Conservation (phyloP, 2,329 filamentous ascomycete genomes). For the Penicillium carneum region DNA sequence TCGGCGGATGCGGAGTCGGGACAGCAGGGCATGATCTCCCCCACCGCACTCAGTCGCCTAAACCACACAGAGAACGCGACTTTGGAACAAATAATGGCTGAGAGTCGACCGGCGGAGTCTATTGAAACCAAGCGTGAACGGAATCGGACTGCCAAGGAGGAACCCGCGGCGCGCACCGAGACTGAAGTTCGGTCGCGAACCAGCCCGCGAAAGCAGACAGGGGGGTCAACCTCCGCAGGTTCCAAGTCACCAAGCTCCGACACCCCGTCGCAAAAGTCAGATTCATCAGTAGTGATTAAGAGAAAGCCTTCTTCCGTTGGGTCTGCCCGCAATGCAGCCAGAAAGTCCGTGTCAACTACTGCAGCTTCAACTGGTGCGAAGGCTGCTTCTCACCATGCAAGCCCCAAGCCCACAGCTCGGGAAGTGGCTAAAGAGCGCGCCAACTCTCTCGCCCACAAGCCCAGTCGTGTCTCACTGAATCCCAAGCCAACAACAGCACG, state of each 20-base stretch:
- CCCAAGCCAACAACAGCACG: constrained; percentile 38
- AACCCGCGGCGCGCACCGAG: constrained; percentile 19
- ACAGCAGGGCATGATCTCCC: constrained; percentile 39
- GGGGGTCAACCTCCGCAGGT: constrained; percentile 22
- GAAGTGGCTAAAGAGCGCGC: constrained; percentile 42
- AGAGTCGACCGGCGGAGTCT: constrained; percentile 13
- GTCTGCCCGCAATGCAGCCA: constrained; percentile 35
- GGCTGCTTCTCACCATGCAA: constrained; percentile 27
- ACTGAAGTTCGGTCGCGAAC: constrained; percentile 23
- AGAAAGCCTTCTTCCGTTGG: constrained; percentile 46
- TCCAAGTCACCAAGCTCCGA: constrained; percentile 15
- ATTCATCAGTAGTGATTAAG: constrained; percentile 35
- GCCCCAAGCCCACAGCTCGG: constrained; percentile 39
- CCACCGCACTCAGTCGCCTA: constrained; percentile 38
- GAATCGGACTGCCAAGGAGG: constrained; percentile 21
- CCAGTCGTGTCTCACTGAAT: constrained; percentile 44
- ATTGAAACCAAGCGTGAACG: constrained; percentile 14
- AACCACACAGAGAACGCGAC: constrained; percentile 29
- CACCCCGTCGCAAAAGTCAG: constrained; percentile 29
- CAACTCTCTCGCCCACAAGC: constrained; percentile 41
- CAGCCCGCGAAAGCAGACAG: constrained; percentile 29
- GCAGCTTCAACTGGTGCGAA: constrained; percentile 31
- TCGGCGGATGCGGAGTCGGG: constrained; percentile 43
- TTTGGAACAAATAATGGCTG: constrained; percentile 28
- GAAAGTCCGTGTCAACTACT: constrained; percentile 26